phyloP scores from a whole-genome alignment of 441 rosid genomes.

The Arabidopsis hybrid region DNA sequence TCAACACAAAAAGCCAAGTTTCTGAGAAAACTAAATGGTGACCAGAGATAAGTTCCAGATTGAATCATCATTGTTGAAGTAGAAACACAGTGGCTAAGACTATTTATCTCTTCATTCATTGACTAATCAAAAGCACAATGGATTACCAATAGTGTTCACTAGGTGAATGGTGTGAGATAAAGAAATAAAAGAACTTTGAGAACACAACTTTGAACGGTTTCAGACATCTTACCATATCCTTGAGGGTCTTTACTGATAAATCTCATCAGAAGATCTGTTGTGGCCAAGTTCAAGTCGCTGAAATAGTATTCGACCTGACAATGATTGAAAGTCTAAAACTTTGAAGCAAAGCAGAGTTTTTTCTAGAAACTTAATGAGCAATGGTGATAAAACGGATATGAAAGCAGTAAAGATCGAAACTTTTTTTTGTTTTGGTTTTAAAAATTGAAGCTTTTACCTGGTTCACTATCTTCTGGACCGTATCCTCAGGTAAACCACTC shows the following conservation, averaged over 20 bases:
- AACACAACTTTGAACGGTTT: too few species aligned
- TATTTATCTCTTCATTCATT: too few species aligned
- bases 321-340: slow-evolving; percentile 18
- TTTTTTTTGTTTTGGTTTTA: too few species aligned
- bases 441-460: slow-evolving; percentile 53
- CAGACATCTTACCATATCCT: slow-evolving; percentile 73
- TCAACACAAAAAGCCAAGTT: too few species aligned
- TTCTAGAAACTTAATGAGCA: not conserved
- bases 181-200: too few species aligned
- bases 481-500: slow-evolving; percentile 67
- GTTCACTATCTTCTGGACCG: slow-evolving; percentile 73
- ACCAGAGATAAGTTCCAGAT: too few species aligned
- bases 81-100: too few species aligned
- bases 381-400: not conserved
- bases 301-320: slow-evolving; percentile 95
- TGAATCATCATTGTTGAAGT: too few species aligned
- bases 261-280: slow-evolving; percentile 94
- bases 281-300: slow-evolving; percentile 95
- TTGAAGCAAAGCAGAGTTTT: not conserved
- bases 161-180: too few species aligned
- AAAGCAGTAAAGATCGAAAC: not conserved
- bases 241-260: slow-evolving; percentile 92
- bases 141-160: too few species aligned
- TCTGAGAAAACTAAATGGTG: too few species aligned
- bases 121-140: too few species aligned